phyloP scores from a whole-genome alignment of 192 early-diverging fungal genomes.

The Coemansia sp. region DNA sequence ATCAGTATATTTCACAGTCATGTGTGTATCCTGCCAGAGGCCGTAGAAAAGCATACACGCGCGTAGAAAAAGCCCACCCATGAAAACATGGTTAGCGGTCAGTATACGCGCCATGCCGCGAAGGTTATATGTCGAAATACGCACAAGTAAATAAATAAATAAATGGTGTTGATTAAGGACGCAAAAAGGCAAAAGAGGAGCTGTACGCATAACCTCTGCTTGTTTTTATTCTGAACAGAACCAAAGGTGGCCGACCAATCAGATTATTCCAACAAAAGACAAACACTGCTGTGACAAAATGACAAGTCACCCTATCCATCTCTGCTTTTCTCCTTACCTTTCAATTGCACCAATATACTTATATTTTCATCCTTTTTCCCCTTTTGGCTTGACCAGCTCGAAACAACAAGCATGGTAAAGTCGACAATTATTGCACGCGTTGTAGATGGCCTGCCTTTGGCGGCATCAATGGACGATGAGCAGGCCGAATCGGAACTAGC shows the following conservation, averaged over 20 bases:
- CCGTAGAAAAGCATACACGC: slow-evolving; percentile 76
- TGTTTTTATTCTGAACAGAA: too few species aligned
- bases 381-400: background rate
- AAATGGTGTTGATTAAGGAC: background rate
- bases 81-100: slow-evolving; percentile 33
- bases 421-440: slow-evolving; percentile 93
- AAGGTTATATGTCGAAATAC: background rate
- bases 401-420: slow-evolving; percentile 71
- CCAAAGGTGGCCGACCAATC: too few species aligned
- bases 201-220: too few species aligned
- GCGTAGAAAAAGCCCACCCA: slow-evolving; percentile 59
- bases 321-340: background rate
- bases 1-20: slow-evolving; percentile 97
- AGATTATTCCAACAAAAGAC: too few species aligned
- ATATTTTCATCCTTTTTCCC: background rate
- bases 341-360: too few species aligned
- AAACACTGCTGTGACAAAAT: too few species aligned
- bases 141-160: background rate
- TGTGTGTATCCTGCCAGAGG: slow-evolving; percentile 81
- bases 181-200: background rate
- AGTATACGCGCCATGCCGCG: slow-evolving; percentile 17
- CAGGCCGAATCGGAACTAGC: slow-evolving; percentile 78
- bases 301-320: too few species aligned
- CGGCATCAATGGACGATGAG: slow-evolving; percentile 94
- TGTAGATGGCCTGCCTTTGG: slow-evolving; percentile 89